These are phyloP conservation scores for Diplodia sapinea DNA, from an alignment of 2,329 filamentous ascomycete genomes.

Conservation along the genomic window DNA sequence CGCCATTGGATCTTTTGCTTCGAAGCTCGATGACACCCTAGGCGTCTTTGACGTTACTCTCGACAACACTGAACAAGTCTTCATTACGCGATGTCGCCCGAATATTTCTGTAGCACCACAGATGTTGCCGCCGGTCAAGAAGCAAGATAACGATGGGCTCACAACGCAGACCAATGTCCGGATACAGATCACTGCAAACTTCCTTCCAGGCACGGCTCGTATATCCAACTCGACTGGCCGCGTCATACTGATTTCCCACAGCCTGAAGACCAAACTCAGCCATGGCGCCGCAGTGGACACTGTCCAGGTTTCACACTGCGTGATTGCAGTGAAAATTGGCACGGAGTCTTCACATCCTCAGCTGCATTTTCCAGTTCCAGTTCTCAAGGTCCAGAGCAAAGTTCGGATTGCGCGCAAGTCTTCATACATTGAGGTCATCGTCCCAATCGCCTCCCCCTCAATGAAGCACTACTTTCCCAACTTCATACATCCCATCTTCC, in stretches of 20 bases:
- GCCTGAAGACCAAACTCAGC: slow-evolving; percentile 33
- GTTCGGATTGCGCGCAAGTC: slow-evolving; percentile 42
- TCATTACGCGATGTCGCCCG: slow-evolving; percentile 36
- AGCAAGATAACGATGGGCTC: no score
- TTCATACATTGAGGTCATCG: slow-evolving; percentile 42
- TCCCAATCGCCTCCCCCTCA: slow-evolving; percentile 32
- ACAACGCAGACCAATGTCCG: neutral
- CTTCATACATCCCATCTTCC: slow-evolving; percentile 32
- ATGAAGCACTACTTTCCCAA: slow-evolving; percentile 32
- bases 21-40: slow-evolving; percentile 22
- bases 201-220: neutral
- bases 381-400: slow-evolving; percentile 35
- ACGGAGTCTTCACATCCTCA: neutral
- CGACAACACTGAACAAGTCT: slow-evolving; percentile 34
- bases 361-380: slow-evolving; percentile 38
- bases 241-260: slow-evolving; percentile 3
- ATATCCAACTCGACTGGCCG: neutral
- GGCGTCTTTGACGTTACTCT: slow-evolving; percentile 30
- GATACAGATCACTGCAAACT: neutral
- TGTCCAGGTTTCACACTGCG: neutral
- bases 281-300: slow-evolving; percentile 13
- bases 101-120: neutral
- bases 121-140: neutral
- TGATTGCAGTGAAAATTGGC: neutral
- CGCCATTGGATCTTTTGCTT: slow-evolving; percentile 14